Base-by-base conservation (phyloP, 2,329 filamentous ascomycete species). In the Exophiala viscosa region DNA sequence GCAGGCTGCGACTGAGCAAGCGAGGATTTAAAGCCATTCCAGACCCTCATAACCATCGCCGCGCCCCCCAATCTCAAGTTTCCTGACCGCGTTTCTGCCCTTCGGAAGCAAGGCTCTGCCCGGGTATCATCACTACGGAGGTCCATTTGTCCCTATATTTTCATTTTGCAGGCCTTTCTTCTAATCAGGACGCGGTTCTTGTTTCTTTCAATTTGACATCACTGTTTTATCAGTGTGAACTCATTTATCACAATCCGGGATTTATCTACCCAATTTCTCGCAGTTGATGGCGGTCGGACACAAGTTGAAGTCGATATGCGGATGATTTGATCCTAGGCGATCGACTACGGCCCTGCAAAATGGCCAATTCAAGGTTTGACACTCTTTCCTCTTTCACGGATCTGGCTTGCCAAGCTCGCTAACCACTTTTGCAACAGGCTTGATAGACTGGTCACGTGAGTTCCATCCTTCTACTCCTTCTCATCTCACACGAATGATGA, bases 401-500 rank as follows among this genome's bases (percentile, higher is more conserved):
- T 36, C 14, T 40, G 9, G 7, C 31, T 20, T 50, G 50, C 54
- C 47, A 54, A 55, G 45, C 45, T 17, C 17, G 14, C 56, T 59
- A 59, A 59, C 56, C 32, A 14, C 2, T 50, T 59, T 28, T n/a
- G 44, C 17, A 44, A 28, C 46, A 90, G 88, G 81, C 82, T 92
- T 66, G 88, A 91, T 76, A 84, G 88, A 69, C 80, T 92, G 64
- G 88, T 92, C 78, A 91, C 87, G 87, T 91, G 81, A 83, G 87
- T 86, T 36, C 42, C 6, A 13, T 17, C 11, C 18, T 10, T 33
- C 3, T 34, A 28, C 38, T 42, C 15, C 17, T 7, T 7, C 38
- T 40, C 14, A 15, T 10, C 4, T 14, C 14, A 36, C 14, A 36
- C 11, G 34, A 3, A 4, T 28, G 23, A 28, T 28, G 23, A 28